These are phyloP conservation scores for Sophora flavescens DNA, from an alignment of 306 rosid genomes.

Conservation along the genomic window DNA sequence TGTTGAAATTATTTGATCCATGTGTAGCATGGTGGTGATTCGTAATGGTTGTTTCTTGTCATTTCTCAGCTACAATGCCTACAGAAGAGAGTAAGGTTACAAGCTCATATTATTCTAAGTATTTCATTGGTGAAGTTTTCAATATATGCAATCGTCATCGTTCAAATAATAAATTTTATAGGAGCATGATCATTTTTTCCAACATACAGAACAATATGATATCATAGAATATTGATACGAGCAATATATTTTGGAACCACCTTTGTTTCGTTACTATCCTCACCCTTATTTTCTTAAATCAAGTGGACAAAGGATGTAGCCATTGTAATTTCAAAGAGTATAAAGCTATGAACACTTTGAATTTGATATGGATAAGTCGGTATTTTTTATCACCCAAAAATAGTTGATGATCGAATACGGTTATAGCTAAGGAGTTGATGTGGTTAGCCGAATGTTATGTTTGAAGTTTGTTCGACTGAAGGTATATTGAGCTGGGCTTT, in stretches of 20 bases:
- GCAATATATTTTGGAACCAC: no score
- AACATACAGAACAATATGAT: not conserved
- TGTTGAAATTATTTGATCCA: constrained; percentile 7
- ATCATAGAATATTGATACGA: not conserved
- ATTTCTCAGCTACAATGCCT: not conserved
- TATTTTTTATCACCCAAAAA: no score
- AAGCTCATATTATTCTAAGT: not conserved
- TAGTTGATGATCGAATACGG: no score
- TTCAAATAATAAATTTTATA: not conserved
- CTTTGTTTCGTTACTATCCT: not conserved
- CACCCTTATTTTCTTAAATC: not conserved
- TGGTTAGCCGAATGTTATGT: no score
- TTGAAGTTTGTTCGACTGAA: no score
- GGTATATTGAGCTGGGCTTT: no score
- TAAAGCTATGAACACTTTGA: not conserved
- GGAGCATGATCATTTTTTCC: not conserved
- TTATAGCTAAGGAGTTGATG: no score
- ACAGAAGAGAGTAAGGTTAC: not conserved
- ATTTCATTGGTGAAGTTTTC: constrained; percentile 24
- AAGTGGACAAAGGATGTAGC: not conserved
- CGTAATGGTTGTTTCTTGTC: not conserved
- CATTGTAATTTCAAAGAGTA: not conserved
- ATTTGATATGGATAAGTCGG: not conserved
- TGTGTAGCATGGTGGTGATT: constrained; percentile 13
- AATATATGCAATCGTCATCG: not conserved